Percentiles rank a stretch among this genome's conserved stretches.
phyloP scores from a whole-genome alignment of 1,284 basidiomycete species.

The Puccinia polysora region DNA sequence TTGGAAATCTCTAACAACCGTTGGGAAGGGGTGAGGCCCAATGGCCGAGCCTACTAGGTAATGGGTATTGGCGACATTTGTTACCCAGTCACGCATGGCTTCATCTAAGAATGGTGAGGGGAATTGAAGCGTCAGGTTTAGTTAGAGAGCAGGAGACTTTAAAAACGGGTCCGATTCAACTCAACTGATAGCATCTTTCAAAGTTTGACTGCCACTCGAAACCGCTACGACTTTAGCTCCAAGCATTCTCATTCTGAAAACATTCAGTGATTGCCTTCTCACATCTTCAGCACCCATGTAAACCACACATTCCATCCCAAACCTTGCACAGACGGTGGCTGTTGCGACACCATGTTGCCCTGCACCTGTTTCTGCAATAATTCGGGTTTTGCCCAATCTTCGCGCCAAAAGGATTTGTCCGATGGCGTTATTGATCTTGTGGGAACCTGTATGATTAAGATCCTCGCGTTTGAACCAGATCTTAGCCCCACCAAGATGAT shows the following conservation, averaged over 20 bases:
- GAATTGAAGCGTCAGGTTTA: conserved; percentile 20
- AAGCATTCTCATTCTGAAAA: conserved; percentile 96
- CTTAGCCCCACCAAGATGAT: conserved; percentile 75
- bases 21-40: conserved; percentile 98
- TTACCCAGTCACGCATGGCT: conserved; percentile 96
- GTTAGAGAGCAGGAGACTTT: conserved; percentile 29
- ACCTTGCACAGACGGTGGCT: conserved; percentile 94
- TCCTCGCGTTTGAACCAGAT: conserved; percentile 99
- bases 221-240: conserved; percentile 89
- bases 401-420: conserved; percentile 90
- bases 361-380: conserved; percentile 97
- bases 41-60: conserved; percentile 97
- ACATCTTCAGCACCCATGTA: conserved; percentile 99
- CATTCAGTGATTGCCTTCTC: conserved; percentile 87
- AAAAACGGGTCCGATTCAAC: neutral
- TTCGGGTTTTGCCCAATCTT: conserved; percentile 87
- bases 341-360: conserved; percentile 99
- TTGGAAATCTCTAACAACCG: conserved; percentile 97
- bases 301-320: conserved; percentile 88
- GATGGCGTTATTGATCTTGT: conserved; percentile 94
- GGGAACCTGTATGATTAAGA: conserved; percentile 86
- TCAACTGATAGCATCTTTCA: conserved; percentile 87
- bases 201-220: conserved; percentile 84
- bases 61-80: conserved; percentile 78
- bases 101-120: conserved; percentile 59